Conservation (phyloP, 768 basidiomycete species). For the Hirschioporus abietinus region DNA sequence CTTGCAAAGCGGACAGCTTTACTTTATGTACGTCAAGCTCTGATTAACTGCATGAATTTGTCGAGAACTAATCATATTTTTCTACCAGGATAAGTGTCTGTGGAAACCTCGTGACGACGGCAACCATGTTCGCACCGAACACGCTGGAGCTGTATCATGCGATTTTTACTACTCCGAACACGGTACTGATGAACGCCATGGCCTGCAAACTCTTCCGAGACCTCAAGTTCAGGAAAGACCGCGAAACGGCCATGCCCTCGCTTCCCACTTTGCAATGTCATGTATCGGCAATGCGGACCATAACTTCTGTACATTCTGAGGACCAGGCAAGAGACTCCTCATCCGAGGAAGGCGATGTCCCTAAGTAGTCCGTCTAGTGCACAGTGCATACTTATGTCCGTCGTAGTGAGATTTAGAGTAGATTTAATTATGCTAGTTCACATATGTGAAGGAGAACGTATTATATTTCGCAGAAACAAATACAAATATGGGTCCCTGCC, state of each 20-base stretch:
- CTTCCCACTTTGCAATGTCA: background rate
- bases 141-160: slow-evolving; percentile 15
- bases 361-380: background rate
- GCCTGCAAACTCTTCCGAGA: slow-evolving; percentile 29
- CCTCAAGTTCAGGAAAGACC: slow-evolving; percentile 18
- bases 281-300: background rate
- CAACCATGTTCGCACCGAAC: background rate
- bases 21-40: background rate
- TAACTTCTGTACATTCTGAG: background rate
- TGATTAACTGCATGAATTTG: background rate
- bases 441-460: too few species aligned
- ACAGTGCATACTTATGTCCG: too few species aligned
- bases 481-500: background rate
- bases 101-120: background rate
- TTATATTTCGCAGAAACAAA: background rate
- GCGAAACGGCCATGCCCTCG: background rate
- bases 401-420: too few species aligned
- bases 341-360: background rate
- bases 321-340: background rate
- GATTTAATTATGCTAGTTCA: too few species aligned
- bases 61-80: background rate
- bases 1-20: background rate
- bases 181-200: slow-evolving; percentile 27
- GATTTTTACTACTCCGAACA: slow-evolving; percentile 25
- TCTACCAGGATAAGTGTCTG: background rate